A percentile compares a stretch with the other conserved stretches of the same genome.
These are phyloP conservation scores for Miscanthus sacchariflorus DNA, from an alignment of 202 grass and related monocot species.

Conservation along the genomic window DNA sequence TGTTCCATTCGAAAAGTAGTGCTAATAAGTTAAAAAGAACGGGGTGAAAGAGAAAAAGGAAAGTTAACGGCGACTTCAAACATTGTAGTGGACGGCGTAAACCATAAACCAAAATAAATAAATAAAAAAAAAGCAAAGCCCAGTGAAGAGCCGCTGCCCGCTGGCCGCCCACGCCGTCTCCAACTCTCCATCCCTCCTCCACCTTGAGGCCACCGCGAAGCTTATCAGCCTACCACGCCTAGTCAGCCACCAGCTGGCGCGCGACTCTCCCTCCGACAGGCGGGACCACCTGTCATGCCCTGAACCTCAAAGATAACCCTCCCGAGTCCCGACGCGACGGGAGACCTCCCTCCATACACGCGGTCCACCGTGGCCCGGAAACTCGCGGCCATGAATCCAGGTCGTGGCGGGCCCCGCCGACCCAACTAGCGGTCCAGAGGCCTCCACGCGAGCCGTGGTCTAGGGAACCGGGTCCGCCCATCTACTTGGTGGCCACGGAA, in stretches of 20 bases:
- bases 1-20: too few relatives aligned
- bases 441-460: constrained; percentile 23
- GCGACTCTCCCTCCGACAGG: background rate
- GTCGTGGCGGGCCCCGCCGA: background rate
- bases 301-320: constrained; percentile 10
- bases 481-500: constrained; percentile 30
- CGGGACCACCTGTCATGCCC: background rate
- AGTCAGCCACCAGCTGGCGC: constrained; percentile 34
- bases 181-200: background rate
- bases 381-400: constrained; percentile 11
- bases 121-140: too few relatives aligned
- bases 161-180: background rate
- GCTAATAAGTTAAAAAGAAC: too few relatives aligned
- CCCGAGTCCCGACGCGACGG: background rate
- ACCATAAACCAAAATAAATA: too few relatives aligned
- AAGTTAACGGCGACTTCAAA: too few relatives aligned
- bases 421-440: background rate
- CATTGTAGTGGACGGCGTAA: too few relatives aligned
- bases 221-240: constrained; percentile 25
- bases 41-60: too few relatives aligned
- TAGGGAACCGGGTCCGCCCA: background rate
- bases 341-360: background rate
- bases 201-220: background rate
- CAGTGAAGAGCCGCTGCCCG: too few relatives aligned
- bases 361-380: constrained; percentile 9